A percentile compares a stretch with the other conserved stretches of the same genome.
phyloP scores from a whole-genome alignment of 495 filamentous ascomycete genomes.

The Oidiodendron maius region DNA sequence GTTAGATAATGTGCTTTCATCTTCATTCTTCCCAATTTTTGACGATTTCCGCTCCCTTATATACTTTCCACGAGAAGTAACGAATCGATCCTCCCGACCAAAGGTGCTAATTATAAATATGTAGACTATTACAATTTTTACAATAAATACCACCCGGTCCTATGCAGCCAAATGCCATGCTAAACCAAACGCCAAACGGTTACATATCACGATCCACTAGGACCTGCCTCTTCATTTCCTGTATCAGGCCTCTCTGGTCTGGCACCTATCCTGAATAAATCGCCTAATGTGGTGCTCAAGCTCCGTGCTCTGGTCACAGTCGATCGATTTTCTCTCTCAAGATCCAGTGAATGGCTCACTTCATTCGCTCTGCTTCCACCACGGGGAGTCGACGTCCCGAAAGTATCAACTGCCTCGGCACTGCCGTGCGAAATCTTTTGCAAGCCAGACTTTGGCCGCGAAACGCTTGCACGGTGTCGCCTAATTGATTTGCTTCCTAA shows the following conservation, averaged over 20 bases:
- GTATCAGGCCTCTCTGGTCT: conserved; percentile 1
- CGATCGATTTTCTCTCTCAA: conserved; percentile 7
- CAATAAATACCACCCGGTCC: background rate
- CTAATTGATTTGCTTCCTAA: conserved; percentile 7
- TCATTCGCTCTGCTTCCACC: background rate
- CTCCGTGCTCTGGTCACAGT: conserved; percentile 34
- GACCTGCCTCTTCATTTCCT: conserved; percentile 21
- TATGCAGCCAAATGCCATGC: conserved; percentile 11
- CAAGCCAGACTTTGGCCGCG: conserved; percentile 19
- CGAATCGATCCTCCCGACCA: too few species aligned
- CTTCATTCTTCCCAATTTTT: too few species aligned
- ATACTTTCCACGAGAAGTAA: too few species aligned
- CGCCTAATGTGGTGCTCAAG: conserved; percentile 43
- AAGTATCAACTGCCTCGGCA: conserved; percentile 5
- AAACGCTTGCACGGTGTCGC: conserved; percentile 5
- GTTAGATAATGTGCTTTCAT: too few species aligned
- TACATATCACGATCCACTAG: conserved; percentile 17
- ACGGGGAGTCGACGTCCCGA: conserved; percentile 15
- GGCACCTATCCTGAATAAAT: conserved; percentile 29
- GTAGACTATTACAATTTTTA: background rate
- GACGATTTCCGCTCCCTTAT: too few species aligned
- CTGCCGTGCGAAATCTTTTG: conserved; percentile 10
- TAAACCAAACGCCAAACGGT: conserved; percentile 8
- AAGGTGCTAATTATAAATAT: background rate
- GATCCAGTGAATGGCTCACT: conserved; percentile 14